Base-by-base conservation (phyloP, 2,329 filamentous ascomycete species). In the Colletotrichum spaethianum region DNA sequence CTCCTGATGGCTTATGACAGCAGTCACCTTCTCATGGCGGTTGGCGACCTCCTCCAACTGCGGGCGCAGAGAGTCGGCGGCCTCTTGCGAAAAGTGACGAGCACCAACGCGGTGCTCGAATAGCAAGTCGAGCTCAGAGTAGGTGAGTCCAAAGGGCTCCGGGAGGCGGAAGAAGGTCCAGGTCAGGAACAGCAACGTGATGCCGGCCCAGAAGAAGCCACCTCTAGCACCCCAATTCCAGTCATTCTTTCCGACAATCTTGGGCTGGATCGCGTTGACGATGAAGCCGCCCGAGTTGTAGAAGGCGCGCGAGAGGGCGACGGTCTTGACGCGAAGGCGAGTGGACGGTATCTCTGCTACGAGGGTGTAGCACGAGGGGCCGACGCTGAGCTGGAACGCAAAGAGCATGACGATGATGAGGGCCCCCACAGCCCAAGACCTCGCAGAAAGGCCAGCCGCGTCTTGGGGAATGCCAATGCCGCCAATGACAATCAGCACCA, bases 341-440 rank as follows among this genome's bases (percentile, higher is more conserved):
- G 84, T 86, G 0, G 83, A 85, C 0, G 82, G 80, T 8, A 86
- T 76, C 76, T 87, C 85, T 1, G 85, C 50, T 74, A 83, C 81
- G 42, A 86, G 83, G n/a, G 83, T 85, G 77, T 85, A 86, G 73
- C 84, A 78, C 18, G 85, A 82, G 4, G 80, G 80, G 0, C 80
- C 80, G 12, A 80, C 73, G 0, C 79, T 82, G 18, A 81, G 79
- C 20, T 80, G 83, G 76, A 85, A 86, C 2, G 80, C 77, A 60
- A 80, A 81, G 2, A 85, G 79, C 84, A 84, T 87, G 36, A 85
- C 80, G 52, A 87, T 71, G 44, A 82, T 81, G 7, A 86, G 80
- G 1, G 80, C 73, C 1, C 80, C 82, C 18, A 83, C 75, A 2
- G 81, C 82, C 82, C 82, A 85, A 7, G 31, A 0, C 82, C 82